These are phyloP conservation scores for Thraustochytrium sp. DNA, from an alignment of 352 stramenopile genomes.

Conservation along the genomic window DNA sequence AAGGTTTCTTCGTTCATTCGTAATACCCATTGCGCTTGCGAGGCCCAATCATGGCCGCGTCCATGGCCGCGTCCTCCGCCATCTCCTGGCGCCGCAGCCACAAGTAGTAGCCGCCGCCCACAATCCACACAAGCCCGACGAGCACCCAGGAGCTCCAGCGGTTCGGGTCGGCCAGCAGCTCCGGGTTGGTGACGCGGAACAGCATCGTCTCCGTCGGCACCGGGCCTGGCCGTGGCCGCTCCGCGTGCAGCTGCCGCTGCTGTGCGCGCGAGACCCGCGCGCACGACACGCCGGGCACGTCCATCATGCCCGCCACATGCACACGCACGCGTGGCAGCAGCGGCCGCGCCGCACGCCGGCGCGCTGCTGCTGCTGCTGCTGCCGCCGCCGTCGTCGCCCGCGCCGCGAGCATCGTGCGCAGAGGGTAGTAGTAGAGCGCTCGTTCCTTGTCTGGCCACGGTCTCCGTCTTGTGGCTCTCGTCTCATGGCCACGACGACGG, in stretches of 20 bases:
- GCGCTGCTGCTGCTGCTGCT: too few species aligned
- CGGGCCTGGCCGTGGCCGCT: not conserved
- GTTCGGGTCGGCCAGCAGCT: constrained; percentile 13
- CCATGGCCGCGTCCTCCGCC: not conserved
- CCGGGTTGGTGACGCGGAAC: constrained; percentile 11
- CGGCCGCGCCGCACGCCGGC: too few species aligned
- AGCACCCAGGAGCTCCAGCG: not conserved
- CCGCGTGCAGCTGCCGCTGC: not conserved
- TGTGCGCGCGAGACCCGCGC: too few species aligned
- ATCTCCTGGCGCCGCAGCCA: not conserved
- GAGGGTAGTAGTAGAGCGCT: too few species aligned
- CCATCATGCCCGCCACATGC: too few species aligned
- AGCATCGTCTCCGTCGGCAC: constrained; percentile 19
- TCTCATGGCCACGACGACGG: too few species aligned
- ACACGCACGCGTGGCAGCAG: too few species aligned
- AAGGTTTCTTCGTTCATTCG: not conserved
- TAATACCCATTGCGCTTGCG: not conserved
- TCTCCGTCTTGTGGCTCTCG: too few species aligned
- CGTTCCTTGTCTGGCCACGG: too few species aligned
- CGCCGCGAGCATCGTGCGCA: too few species aligned
- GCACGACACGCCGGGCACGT: too few species aligned
- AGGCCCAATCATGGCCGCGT: not conserved
- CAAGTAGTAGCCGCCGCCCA: not conserved
- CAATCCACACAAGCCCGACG: not conserved
- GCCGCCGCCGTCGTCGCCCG: too few species aligned